These are phyloP conservation scores for Moelleriella libera DNA, from an alignment of 2,329 filamentous ascomycete genomes.

Conservation along the genomic window DNA sequence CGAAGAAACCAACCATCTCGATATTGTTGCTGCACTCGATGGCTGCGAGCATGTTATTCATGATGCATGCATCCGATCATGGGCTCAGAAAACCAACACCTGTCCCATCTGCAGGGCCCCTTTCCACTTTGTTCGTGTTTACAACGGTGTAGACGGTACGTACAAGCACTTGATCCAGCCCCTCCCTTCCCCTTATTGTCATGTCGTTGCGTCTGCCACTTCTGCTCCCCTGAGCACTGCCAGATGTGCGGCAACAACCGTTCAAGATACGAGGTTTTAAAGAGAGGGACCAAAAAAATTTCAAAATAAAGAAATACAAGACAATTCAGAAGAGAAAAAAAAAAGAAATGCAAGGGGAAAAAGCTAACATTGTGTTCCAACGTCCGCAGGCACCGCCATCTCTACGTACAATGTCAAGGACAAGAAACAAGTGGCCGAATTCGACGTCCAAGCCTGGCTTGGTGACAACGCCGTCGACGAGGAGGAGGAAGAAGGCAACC, in stretches of 20 bases:
- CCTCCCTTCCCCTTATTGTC: neutral
- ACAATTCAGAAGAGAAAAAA: neutral
- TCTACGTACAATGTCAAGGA: slow-evolving; percentile 57
- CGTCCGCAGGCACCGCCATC: slow-evolving; percentile 32
- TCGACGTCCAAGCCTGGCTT: slow-evolving; percentile 62
- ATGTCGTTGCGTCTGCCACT: neutral
- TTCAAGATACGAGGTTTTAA: too few species aligned
- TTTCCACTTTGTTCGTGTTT: slow-evolving; percentile 83
- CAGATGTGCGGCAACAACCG: too few species aligned
- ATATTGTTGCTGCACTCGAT: slow-evolving; percentile 43
- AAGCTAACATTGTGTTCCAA: neutral
- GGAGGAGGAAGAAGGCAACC: slow-evolving; percentile 51
- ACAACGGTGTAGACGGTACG: slow-evolving; percentile 67
- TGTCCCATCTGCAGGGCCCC: slow-evolving; percentile 90
- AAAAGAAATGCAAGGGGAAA: neutral
- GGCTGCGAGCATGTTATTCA: slow-evolving; percentile 88
- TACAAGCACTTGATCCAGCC: slow-evolving; percentile 7
- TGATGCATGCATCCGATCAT: slow-evolving; percentile 81
- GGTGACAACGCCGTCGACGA: slow-evolving; percentile 56
- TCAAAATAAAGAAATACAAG: neutral
- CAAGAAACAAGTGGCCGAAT: slow-evolving; percentile 79
- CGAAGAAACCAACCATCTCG: slow-evolving; percentile 19
- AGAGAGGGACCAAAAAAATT: too few species aligned
- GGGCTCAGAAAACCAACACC: slow-evolving; percentile 94
- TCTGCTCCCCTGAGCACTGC: too few species aligned